Percentiles rank a stretch among this genome's conserved stretches.
Conservation (phyloP, 139 green algal genomes). For the Coelastrella sp. region DNA sequence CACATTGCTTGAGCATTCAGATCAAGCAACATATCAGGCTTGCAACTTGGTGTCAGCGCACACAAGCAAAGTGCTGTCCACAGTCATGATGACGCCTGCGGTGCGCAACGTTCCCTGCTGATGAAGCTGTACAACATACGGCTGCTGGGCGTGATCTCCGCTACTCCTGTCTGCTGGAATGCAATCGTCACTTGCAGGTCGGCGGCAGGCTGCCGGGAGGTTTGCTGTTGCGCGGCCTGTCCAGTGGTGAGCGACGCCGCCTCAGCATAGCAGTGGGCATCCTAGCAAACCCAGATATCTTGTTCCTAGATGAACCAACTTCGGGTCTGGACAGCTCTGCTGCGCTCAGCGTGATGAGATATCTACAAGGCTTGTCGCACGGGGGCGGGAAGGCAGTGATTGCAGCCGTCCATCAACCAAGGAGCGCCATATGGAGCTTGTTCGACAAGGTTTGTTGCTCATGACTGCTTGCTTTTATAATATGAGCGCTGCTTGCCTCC, state of each 20-base stretch:
- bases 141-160: not conserved
- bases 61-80: no score
- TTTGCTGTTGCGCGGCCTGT: slow-evolving; percentile 71
- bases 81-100: no score
- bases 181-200: slow-evolving; percentile 47
- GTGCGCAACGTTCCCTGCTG: no score
- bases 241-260: slow-evolving; percentile 87
- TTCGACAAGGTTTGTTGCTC: slow-evolving; percentile 63
- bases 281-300: not conserved
- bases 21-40: not conserved
- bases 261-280: slow-evolving; percentile 68
- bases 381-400: slow-evolving; percentile 53
- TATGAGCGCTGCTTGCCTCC: no score
- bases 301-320: slow-evolving; percentile 49
- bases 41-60: not conserved
- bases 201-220: slow-evolving; percentile 80
- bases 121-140: not conserved
- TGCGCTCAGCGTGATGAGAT: slow-evolving; percentile 68
- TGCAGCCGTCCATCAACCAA: slow-evolving; percentile 70
- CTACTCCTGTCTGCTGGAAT: not conserved
- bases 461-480: no score
- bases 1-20: not conserved
- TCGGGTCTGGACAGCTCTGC: slow-evolving; percentile 64
- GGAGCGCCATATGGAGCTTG: slow-evolving; percentile 67
- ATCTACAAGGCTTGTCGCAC: slow-evolving; percentile 60